Base-by-base conservation (phyloP, 2,329 filamentous ascomycete species). In the Alternaria triticina region DNA sequence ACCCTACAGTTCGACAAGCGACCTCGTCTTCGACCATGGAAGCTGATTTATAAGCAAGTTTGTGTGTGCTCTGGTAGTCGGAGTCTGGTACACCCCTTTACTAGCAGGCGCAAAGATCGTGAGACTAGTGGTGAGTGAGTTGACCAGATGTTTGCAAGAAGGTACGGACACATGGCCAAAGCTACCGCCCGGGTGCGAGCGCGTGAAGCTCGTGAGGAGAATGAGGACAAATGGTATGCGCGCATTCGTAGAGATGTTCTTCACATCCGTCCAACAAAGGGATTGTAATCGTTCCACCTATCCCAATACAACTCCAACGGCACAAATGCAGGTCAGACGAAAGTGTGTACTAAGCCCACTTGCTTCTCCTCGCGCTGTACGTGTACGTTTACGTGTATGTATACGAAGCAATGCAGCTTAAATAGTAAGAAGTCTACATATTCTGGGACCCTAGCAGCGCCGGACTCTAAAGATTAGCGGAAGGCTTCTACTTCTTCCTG, bases 301-400 rank as follows among this genome's bases (percentile, higher is more conserved):
- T 36, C 30, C 3, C 1, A 0, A 4, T 15, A 15, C 30, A 36
- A 36, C 30, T 15, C 8, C 30, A 36, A 36, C 1, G 15, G 33
- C 8, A 2, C 33, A 0, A 17, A 5, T 11, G n/a, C 3, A 10
- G 36, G 36, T 11, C n/a, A 0, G 36, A 40, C n/a, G 27, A 28
- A 11, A 11, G 15, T 0, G 1, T 11, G n/a, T 17, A 3, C 36
- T 11, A 1, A 40, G 2, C 36, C 0, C 36, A 3, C n/a, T 0
- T 0, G 15, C 36, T 17, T 5, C 36, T 2, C n/a, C 0, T 17
- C 36, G 9, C 3, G 36, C 0, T 17, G 5, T 40, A 40, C 15
- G 33, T 5, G 4, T n/a, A n/a, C 33, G 15, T 40, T n/a, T 40
- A 40, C 33, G 33, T 40, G 15, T n/a, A 36, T 9, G 33, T 36